These are phyloP conservation scores for Borovskyia barvae DNA, from an alignment of 208 protist species.

Conservation along the genomic window DNA sequence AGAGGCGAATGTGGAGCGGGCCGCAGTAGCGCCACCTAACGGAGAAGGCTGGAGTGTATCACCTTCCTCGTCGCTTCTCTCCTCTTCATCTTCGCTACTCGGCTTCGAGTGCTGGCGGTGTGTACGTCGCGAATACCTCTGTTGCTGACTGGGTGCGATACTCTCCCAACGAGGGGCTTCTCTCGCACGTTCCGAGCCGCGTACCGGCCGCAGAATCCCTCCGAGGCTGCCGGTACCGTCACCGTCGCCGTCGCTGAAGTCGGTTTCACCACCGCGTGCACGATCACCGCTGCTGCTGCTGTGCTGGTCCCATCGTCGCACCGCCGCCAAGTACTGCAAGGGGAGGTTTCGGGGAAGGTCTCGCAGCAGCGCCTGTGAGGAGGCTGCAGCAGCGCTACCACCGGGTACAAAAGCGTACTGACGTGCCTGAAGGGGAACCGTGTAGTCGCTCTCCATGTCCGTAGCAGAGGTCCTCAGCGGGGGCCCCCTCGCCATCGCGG, in stretches of 20 bases:
- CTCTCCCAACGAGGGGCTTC: too few relatives aligned
- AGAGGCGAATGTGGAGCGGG: too few relatives aligned
- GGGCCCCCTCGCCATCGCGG: not conserved
- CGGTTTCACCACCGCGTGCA: not conserved
- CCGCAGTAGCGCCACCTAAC: too few relatives aligned
- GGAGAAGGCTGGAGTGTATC: too few relatives aligned
- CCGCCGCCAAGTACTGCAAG: slow-evolving; percentile 16
- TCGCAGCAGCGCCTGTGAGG: slow-evolving; percentile 20
- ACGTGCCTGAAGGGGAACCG: slow-evolving; percentile 10
- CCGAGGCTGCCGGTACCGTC: not conserved
- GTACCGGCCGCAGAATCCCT: not conserved
- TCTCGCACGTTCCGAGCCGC: too few relatives aligned
- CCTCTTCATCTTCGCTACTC: not conserved
- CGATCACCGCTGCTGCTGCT: not conserved
- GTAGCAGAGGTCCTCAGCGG: slow-evolving; percentile 6
- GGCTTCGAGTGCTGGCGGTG: not conserved
- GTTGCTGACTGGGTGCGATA: slow-evolving; percentile 19
- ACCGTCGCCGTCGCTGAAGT: not conserved
- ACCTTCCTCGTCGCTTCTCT: too few relatives aligned
- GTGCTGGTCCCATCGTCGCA: slow-evolving; percentile 19
- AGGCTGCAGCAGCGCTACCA: not conserved
- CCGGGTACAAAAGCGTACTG: slow-evolving; percentile 26
- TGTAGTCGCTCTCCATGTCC: slow-evolving; percentile 31
- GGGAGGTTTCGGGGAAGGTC: slow-evolving; percentile 59
- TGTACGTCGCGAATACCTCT: not conserved